Evolutionary conservation across 805 yeast genomes (phyloP).

Genomic region (Deakozyma indianensis): DNA sequence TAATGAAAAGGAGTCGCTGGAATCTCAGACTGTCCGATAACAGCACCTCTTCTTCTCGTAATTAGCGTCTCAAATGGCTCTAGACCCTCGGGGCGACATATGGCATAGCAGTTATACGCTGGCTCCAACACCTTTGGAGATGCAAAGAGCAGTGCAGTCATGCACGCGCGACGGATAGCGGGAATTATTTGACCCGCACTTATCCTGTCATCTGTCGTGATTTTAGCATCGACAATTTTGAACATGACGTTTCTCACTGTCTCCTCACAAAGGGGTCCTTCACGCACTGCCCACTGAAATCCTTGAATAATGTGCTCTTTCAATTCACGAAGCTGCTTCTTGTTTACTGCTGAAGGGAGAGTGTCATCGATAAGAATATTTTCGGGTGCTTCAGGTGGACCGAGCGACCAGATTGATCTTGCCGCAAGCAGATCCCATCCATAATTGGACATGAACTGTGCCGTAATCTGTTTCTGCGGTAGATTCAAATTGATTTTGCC

Average conservation of each 20-base stretch:
- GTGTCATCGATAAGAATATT: constrained; percentile 58
- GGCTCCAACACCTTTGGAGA: constrained; percentile 78
- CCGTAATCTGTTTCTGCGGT: not conserved
- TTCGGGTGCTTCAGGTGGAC: constrained; percentile 41
- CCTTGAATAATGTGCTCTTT: constrained; percentile 57
- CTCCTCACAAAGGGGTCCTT: constrained; percentile 91
- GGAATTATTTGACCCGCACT: constrained; percentile 66
- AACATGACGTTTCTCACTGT: constrained; percentile 58
- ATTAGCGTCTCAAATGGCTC: constrained; percentile 37
- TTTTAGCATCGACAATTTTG: constrained; percentile 45
- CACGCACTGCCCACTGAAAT: constrained; percentile 66
- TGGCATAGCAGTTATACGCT: constrained; percentile 41
- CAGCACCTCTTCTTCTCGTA: constrained; percentile 55
- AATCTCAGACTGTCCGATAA: constrained; percentile 35
- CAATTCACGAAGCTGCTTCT: constrained; percentile 27
- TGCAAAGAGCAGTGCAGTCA: constrained; percentile 65
- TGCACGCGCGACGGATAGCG: constrained; percentile 70
- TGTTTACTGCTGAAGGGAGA: constrained; percentile 38
- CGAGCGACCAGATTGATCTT: constrained; percentile 68
- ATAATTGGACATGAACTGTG: constrained; percentile 28
- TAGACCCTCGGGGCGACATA: constrained; percentile 35
- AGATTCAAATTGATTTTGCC: constrained; percentile 25
- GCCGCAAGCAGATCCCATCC: constrained; percentile 79
- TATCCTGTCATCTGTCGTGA: constrained; percentile 36
- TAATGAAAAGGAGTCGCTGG: constrained; percentile 59